These are phyloP conservation scores for Sugiyamaella qingdaonensis DNA, from an alignment of 805 yeast genomes.

Conservation along the genomic window DNA sequence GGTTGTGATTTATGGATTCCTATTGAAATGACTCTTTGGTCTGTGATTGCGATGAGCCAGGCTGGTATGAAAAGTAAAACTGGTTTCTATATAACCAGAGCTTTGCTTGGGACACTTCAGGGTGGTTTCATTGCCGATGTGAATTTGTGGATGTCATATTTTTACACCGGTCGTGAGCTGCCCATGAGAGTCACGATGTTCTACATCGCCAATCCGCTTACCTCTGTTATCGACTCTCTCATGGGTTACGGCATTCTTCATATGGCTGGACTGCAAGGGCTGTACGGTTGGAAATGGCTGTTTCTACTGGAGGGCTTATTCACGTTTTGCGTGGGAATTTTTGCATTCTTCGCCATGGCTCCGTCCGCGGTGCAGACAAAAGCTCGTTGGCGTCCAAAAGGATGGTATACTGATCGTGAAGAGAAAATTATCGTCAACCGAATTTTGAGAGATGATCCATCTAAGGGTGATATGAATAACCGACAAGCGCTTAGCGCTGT, in stretches of 20 bases:
- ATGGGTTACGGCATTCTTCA: slow-evolving; percentile 49
- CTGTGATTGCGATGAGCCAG: slow-evolving; percentile 50
- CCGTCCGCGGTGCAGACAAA: slow-evolving; percentile 49
- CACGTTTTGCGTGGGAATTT: slow-evolving; percentile 48
- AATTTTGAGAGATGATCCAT: slow-evolving; percentile 59
- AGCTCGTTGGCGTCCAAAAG: slow-evolving; percentile 41
- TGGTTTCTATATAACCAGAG: slow-evolving; percentile 47
- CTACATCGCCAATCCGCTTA: slow-evolving; percentile 48
- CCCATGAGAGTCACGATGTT: slow-evolving; percentile 53
- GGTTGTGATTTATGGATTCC: slow-evolving; percentile 67
- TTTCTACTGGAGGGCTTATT: slow-evolving; percentile 56
- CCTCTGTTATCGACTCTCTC: slow-evolving; percentile 42
- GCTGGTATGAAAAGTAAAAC: slow-evolving; percentile 38
- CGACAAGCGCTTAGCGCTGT: slow-evolving; percentile 46
- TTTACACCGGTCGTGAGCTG: slow-evolving; percentile 52
- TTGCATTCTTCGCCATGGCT: slow-evolving; percentile 45
- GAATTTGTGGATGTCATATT: slow-evolving; percentile 57
- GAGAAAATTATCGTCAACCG: slow-evolving; percentile 55
- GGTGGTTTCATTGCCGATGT: slow-evolving; percentile 65
- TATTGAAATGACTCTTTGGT: slow-evolving; percentile 51
- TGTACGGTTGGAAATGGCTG: slow-evolving; percentile 59
- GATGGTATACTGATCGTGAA: slow-evolving; percentile 52
- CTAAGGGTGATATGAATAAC: slow-evolving; percentile 61
- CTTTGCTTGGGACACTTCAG: slow-evolving; percentile 50
- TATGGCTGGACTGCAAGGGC: slow-evolving; percentile 41